phyloP scores from a whole-genome alignment of 1,284 basidiomycete genomes.

The Moesziomyces parantarcticus region DNA sequence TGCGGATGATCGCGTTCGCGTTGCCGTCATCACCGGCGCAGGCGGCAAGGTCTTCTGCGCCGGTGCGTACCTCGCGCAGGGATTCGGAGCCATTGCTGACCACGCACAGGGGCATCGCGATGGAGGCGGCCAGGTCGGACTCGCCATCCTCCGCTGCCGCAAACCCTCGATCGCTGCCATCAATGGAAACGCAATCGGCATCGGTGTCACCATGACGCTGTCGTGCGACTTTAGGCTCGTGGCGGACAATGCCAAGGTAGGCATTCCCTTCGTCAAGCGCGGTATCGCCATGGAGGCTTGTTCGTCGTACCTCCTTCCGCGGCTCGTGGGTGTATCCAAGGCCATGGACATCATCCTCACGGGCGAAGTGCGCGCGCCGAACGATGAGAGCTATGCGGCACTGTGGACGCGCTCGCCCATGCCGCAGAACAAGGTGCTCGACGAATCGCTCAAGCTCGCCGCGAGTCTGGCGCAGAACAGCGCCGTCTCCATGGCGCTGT shows the following conservation, averaged over 20 bases:
- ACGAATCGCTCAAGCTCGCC: conserved; percentile 41
- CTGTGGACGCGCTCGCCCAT: conserved; percentile 40
- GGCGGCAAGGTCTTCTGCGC: conserved; percentile 56
- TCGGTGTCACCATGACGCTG: conserved; percentile 56
- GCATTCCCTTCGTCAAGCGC: conserved; percentile 55
- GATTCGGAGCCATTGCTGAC: conserved; percentile 45
- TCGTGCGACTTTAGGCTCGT: conserved; percentile 47
- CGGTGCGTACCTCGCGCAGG: conserved; percentile 50
- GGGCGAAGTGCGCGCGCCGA: conserved; percentile 45
- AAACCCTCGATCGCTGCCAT: conserved; percentile 58
- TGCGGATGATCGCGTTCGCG: conserved; percentile 51
- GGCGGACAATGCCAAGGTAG: conserved; percentile 51
- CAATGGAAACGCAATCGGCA: conserved; percentile 59
- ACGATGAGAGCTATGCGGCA: conserved; percentile 18
- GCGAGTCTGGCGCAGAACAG: conserved; percentile 49
- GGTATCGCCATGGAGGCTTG: conserved; percentile 59
- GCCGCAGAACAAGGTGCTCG: conserved; percentile 39
- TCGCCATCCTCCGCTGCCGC: conserved; percentile 49
- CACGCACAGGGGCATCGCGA: conserved; percentile 49
- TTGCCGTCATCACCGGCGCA: conserved; percentile 49
- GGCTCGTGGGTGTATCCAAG: conserved; percentile 50
- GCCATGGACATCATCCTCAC: conserved; percentile 54
- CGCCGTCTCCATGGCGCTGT: conserved; percentile 51
- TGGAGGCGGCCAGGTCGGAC: conserved; percentile 43
- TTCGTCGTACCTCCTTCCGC: conserved; percentile 48